These are phyloP conservation scores for Pyrenochaeta sp. DNA, from an alignment of 2,329 filamentous ascomycete genomes.

Conservation along the genomic window DNA sequence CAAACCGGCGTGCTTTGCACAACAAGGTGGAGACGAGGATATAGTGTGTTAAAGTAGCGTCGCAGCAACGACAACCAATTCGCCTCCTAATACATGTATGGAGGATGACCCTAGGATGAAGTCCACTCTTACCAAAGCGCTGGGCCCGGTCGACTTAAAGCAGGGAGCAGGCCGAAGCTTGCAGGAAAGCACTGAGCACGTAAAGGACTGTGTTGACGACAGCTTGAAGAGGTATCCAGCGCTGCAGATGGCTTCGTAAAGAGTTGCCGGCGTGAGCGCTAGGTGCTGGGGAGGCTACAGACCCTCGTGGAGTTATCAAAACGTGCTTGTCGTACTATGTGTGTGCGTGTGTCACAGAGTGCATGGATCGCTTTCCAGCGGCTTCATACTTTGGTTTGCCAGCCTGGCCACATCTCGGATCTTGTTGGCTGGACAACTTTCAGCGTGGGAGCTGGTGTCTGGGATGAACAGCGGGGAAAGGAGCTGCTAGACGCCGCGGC, in stretches of 20 bases:
- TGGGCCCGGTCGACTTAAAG: slow-evolving; percentile 44
- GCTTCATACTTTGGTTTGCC: slow-evolving; percentile 24
- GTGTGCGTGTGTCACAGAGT: slow-evolving; percentile 23
- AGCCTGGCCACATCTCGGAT: slow-evolving; percentile 22
- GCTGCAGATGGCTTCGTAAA: slow-evolving; percentile 41
- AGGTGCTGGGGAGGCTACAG: slow-evolving; percentile 36
- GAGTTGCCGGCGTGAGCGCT: slow-evolving; percentile 43
- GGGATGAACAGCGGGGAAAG: slow-evolving; percentile 37
- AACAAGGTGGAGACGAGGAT: slow-evolving; percentile 41
- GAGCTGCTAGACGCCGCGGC: slow-evolving; percentile 34
- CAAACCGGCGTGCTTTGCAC: slow-evolving; percentile 28
- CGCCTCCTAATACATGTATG: slow-evolving; percentile 36
- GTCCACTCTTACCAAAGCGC: slow-evolving; percentile 35
- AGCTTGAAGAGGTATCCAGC: slow-evolving; percentile 28
- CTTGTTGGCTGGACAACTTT: slow-evolving; percentile 35
- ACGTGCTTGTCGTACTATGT: slow-evolving; percentile 28
- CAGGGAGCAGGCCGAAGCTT: slow-evolving; percentile 40
- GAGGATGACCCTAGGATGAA: slow-evolving; percentile 38
- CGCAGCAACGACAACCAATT: slow-evolving; percentile 37
- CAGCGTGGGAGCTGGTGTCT: slow-evolving; percentile 30
- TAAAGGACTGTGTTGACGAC: slow-evolving; percentile 37
- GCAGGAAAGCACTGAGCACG: slow-evolving; percentile 39
- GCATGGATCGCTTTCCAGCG: slow-evolving; percentile 35
- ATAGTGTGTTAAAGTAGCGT: slow-evolving; percentile 45
- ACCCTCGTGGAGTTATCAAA: slow-evolving; percentile 37